phyloP scores from a whole-genome alignment of 352 stramenopile species.

The Paralagenidium karlingii region DNA sequence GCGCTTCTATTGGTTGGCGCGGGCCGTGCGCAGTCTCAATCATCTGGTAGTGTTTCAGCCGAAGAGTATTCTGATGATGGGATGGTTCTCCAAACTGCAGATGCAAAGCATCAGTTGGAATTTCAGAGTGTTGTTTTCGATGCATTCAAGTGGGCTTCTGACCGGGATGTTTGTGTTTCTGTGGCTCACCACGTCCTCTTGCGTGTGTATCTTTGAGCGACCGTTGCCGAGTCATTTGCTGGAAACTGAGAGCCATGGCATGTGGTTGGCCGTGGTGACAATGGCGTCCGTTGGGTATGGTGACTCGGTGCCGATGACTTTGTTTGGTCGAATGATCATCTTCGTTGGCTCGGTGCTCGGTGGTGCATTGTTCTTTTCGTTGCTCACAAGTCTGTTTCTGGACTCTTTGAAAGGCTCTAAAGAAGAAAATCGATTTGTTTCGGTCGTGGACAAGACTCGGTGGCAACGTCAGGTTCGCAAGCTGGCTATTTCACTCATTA shows the following conservation, averaged over 20 bases:
- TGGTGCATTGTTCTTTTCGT: constrained; percentile 30
- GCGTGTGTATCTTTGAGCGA: constrained; percentile 42
- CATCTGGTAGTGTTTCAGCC: constrained; percentile 13
- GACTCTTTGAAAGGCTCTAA: constrained; percentile 44
- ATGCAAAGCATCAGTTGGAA: constrained; percentile 41
- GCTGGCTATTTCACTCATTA: too few species aligned
- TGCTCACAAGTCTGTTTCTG: constrained; percentile 56
- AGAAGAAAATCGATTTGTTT: constrained; percentile 30
- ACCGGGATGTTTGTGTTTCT: constrained; percentile 27
- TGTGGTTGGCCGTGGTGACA: constrained; percentile 53
- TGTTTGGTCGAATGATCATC: constrained; percentile 22
- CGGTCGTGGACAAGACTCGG: constrained; percentile 21
- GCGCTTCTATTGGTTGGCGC: constrained; percentile 47
- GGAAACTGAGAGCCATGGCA: constrained; percentile 35
- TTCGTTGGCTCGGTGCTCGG: constrained; percentile 36
- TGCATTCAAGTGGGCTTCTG: constrained; percentile 22
- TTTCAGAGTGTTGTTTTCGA: constrained; percentile 32
- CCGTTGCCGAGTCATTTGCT: constrained; percentile 41
- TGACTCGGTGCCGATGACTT: constrained; percentile 38
- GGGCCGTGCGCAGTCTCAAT: constrained; percentile 34
- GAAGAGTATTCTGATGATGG: constrained; percentile 8
- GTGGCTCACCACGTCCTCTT: constrained; percentile 27
- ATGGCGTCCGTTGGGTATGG: constrained; percentile 51
- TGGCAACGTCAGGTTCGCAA: constrained; percentile 25
- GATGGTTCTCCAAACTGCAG: constrained; percentile 11